Percentiles rank a stretch among this genome's conserved stretches.
These are phyloP conservation scores for Colletotrichum lupini DNA, from an alignment of 2,329 filamentous ascomycete species.

Conservation along the genomic window DNA sequence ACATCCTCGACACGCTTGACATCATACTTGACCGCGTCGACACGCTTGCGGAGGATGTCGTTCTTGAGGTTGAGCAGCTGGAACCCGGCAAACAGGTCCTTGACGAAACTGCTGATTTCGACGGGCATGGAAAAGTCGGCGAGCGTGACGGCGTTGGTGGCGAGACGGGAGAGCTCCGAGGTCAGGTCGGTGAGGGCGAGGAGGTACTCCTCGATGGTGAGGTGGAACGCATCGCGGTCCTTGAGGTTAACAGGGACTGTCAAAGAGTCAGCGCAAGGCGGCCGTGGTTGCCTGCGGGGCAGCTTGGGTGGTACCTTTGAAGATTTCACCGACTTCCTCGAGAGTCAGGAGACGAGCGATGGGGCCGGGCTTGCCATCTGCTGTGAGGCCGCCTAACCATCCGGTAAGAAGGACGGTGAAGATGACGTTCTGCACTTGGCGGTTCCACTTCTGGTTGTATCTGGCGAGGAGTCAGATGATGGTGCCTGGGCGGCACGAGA, in stretches of 20 bases:
- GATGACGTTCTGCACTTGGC: slow-evolving; percentile 84
- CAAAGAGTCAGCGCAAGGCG: neutral
- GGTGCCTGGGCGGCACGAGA: neutral
- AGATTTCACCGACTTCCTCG: slow-evolving; percentile 83
- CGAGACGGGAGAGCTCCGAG: slow-evolving; percentile 89
- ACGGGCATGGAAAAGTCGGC: slow-evolving; percentile 89
- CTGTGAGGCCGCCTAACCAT: slow-evolving; percentile 82
- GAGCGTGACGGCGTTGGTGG: slow-evolving; percentile 93
- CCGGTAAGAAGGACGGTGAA: slow-evolving; percentile 67
- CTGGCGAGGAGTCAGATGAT: slow-evolving; percentile 48
- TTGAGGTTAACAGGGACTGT: slow-evolving; percentile 92
- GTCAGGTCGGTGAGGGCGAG: slow-evolving; percentile 87
- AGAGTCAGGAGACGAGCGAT: slow-evolving; percentile 81
- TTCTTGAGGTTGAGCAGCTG: slow-evolving; percentile 98
- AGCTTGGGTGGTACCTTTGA: slow-evolving; percentile 67
- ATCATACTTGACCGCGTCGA: slow-evolving; percentile 95
- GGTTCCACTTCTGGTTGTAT: slow-evolving; percentile 87
- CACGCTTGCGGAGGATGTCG: slow-evolving; percentile 85
- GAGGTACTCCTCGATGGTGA: slow-evolving; percentile 97
- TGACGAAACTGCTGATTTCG: slow-evolving; percentile 90
- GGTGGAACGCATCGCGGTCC: slow-evolving; percentile 88
- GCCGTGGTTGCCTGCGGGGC: slow-evolving; percentile 2
- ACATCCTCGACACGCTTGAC: slow-evolving; percentile 99
- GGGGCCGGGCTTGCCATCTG: slow-evolving; percentile 62
- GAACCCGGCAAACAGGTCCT: slow-evolving; percentile 95